Evolutionary conservation across 2,329 filamentous ascomycete genomes (phyloP).

Genomic region (Rhexocercosporidium sp.): DNA sequence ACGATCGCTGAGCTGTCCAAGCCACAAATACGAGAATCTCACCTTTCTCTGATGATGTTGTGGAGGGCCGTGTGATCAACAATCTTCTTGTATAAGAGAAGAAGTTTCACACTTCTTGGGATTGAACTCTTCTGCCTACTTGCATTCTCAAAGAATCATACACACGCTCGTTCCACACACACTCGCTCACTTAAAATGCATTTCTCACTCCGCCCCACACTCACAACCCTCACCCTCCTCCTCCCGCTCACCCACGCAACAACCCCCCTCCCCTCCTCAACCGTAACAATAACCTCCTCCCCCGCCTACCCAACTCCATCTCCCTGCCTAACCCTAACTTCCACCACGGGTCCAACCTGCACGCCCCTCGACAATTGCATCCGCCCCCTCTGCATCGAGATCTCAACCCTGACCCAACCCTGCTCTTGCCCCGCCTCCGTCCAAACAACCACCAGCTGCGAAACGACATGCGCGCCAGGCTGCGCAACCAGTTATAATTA

Average conservation of each 20-base stretch:
- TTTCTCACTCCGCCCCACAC: not conserved
- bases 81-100: too few species aligned
- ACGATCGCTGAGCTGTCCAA: too few species aligned
- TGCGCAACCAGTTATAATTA: not conserved
- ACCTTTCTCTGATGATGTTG: too few species aligned
- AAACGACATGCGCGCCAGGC: not conserved
- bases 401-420: not conserved
- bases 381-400: not conserved
- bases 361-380: not conserved
- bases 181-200: constrained; percentile 2
- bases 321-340: constrained; percentile 8
- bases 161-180: not conserved
- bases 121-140: too few species aligned
- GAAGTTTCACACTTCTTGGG: too few species aligned
- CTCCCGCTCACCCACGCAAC: not conserved
- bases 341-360: not conserved
- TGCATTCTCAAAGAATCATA: too few species aligned
- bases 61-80: too few species aligned
- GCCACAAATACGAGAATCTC: too few species aligned
- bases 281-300: not conserved
- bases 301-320: constrained; percentile 7
- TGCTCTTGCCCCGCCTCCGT: constrained; percentile 1
- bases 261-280: not conserved
- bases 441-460: not conserved
- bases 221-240: not conserved